phyloP scores from a whole-genome alignment of 192 early-diverging fungal species.

The Podila epigama region DNA sequence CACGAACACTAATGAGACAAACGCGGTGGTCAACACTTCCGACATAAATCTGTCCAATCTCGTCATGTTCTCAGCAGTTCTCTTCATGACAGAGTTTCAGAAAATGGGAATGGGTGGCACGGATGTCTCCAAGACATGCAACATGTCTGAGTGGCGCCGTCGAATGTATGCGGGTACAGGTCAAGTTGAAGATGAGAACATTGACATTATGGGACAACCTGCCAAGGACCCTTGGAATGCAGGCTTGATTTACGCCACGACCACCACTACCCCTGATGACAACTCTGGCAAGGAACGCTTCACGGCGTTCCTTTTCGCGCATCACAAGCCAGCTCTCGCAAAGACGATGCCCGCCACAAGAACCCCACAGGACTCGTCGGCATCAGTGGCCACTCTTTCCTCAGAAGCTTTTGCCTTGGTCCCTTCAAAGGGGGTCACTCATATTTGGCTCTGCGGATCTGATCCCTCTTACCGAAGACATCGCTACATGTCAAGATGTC shows the following conservation, averaged over 20 bases:
- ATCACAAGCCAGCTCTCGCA: conserved; percentile 11
- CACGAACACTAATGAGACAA: not conserved
- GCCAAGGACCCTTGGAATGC: conserved; percentile 13
- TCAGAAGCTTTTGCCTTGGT: conserved; percentile 11
- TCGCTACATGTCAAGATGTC: conserved; percentile 18
- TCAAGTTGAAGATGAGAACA: conserved; percentile 5
- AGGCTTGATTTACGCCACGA: conserved; percentile 39
- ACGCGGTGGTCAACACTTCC: not conserved
- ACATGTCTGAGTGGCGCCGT: conserved; percentile 47
- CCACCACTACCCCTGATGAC: not conserved
- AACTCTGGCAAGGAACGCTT: conserved; percentile 13
- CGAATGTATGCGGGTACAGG: conserved; percentile 23
- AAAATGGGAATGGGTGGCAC: conserved; percentile 31
- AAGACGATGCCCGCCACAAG: conserved; percentile 13
- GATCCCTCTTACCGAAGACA: conserved; percentile 32
- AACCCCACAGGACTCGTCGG: not conserved
- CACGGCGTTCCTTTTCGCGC: conserved; percentile 30
- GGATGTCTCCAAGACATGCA: conserved; percentile 41
- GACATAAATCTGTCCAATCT: conserved; percentile 27
- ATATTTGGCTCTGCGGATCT: conserved; percentile 49
- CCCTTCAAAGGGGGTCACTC: conserved; percentile 16
- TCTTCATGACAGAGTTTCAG: conserved; percentile 33
- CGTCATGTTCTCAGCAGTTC: conserved; percentile 42
- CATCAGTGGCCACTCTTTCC: not conserved
- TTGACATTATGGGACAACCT: conserved; percentile 15